Evolutionary conservation across 495 filamentous ascomycete species (phyloP).

Genomic region (Chaetomium cochliodes): DNA sequence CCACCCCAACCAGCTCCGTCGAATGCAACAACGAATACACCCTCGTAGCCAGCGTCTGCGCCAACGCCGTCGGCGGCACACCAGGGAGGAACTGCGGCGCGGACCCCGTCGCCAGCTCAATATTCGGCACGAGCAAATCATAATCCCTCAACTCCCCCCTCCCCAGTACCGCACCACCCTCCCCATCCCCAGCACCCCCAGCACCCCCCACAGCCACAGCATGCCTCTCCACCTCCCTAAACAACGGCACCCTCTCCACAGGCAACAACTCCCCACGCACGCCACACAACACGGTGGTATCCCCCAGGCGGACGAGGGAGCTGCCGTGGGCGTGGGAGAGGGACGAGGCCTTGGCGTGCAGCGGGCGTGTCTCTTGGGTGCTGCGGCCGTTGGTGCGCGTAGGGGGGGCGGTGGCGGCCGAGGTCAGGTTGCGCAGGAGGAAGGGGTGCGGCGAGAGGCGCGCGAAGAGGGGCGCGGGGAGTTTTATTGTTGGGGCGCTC

Average conservation of each 20-base stretch:
- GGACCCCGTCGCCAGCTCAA: slow-evolving; percentile 87
- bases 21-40: slow-evolving; percentile 72
- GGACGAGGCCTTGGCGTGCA: slow-evolving; percentile 71
- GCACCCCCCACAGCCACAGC: slow-evolving; percentile 28
- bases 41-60: slow-evolving; percentile 78
- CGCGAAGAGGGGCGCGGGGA: slow-evolving; percentile 80
- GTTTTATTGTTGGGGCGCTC: slow-evolving; percentile 51
- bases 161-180: slow-evolving; percentile 4
- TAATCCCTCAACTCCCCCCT: slow-evolving; percentile 52
- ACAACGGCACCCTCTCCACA: slow-evolving; percentile 65
- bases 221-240: slow-evolving; percentile 44
- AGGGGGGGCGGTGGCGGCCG: slow-evolving; percentile 48
- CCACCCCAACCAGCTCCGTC: slow-evolving; percentile 57
- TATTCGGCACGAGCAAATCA: slow-evolving; percentile 84
- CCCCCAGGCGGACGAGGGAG: slow-evolving; percentile 80
- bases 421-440: slow-evolving; percentile 81
- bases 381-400: slow-evolving; percentile 75
- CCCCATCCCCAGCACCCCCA: background rate
- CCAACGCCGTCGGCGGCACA: slow-evolving; percentile 71
- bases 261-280: slow-evolving; percentile 82
- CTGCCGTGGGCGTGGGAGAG: slow-evolving; percentile 86
- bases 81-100: slow-evolving; percentile 82
- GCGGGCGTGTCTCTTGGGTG: slow-evolving; percentile 64
- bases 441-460: slow-evolving; percentile 85
- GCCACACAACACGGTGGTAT: slow-evolving; percentile 90